These are phyloP conservation scores for Fusarium continuum DNA, from an alignment of 2,329 filamentous ascomycete genomes.

Conservation along the genomic window DNA sequence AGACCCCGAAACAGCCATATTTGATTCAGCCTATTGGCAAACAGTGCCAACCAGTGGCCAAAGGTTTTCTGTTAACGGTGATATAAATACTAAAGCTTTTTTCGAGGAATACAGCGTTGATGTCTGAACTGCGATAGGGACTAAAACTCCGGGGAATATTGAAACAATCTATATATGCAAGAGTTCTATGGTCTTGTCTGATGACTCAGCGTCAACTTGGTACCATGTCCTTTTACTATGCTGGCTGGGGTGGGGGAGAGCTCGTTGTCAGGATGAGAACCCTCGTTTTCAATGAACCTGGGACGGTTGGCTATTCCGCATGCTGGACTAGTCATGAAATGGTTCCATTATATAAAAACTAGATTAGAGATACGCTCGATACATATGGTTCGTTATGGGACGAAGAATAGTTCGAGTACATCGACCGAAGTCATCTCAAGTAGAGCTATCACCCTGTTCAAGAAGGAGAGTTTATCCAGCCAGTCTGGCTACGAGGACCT, in stretches of 20 bases:
- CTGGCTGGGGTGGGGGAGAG: slow-evolving; percentile 15
- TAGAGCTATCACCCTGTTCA: slow-evolving; percentile 15
- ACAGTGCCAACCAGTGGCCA: background rate
- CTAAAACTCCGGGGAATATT: slow-evolving; percentile 1
- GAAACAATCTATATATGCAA: background rate
- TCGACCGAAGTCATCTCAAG: background rate
- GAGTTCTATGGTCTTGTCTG: background rate
- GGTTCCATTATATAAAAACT: slow-evolving; percentile 1
- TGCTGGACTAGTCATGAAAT: slow-evolving; percentile 10
- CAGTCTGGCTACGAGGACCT: slow-evolving; percentile 18
- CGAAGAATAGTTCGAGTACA: background rate
- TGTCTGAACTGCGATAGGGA: background rate
- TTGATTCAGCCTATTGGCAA: slow-evolving; percentile 3
- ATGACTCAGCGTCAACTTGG: background rate
- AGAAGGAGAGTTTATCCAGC: background rate
- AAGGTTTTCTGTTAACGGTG: background rate
- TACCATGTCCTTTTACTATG: background rate
- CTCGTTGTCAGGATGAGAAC: slow-evolving; percentile 2
- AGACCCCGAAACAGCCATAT: accelerated
- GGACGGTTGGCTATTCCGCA: slow-evolving; percentile 10
- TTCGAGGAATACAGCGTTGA: accelerated
- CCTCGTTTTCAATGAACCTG: slow-evolving; percentile 7
- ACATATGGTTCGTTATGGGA: accelerated
- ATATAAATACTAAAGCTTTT: background rate
- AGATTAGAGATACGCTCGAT: accelerated